Conservation (phyloP, 1,139 yeast genomes). For the Taphrina flavorubra region DNA sequence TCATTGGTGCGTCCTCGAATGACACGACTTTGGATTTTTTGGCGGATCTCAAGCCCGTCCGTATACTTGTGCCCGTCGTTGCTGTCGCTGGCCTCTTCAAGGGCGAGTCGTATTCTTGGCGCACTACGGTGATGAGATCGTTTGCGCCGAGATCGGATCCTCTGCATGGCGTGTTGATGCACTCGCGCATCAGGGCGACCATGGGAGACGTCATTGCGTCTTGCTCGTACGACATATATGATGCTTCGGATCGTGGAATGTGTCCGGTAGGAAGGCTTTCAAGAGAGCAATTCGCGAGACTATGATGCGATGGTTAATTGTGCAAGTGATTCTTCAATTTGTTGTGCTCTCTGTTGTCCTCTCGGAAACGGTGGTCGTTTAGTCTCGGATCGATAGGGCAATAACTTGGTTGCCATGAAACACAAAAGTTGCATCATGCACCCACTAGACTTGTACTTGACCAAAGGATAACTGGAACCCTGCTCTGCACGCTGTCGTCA, state of each 20-base stretch:
- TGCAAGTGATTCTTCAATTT: neutral
- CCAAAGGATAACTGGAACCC: too few species aligned
- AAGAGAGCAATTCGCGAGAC: neutral
- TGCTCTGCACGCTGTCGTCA: too few species aligned
- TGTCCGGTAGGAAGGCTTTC: neutral
- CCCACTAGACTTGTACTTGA: too few species aligned
- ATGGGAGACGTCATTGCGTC: slow-evolving; percentile 8
- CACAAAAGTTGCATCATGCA: slow-evolving; percentile 5
- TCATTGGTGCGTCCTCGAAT: slow-evolving; percentile 10
- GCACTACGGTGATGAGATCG: slow-evolving; percentile 19
- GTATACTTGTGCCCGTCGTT: too few species aligned
- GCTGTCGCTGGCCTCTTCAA: neutral
- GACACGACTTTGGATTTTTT: slow-evolving; percentile 22
- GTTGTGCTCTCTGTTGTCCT: slow-evolving; percentile 17
- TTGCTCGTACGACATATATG: neutral
- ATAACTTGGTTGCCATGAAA: slow-evolving; percentile 14
- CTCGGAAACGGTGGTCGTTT: neutral
- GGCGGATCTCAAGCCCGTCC: slow-evolving; percentile 18
- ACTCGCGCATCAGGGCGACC: slow-evolving; percentile 20
- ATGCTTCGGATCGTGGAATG: neutral
- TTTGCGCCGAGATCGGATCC: slow-evolving; percentile 24
- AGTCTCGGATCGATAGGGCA: neutral
- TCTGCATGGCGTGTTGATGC: slow-evolving; percentile 26
- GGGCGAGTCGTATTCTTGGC: slow-evolving; percentile 9
- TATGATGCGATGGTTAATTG: neutral